A percentile compares a stretch with the other conserved stretches of the same genome.
Conservation (phyloP, 371 early-diverging fungal genomes). For the Lichtheimia corymbifera region DNA sequence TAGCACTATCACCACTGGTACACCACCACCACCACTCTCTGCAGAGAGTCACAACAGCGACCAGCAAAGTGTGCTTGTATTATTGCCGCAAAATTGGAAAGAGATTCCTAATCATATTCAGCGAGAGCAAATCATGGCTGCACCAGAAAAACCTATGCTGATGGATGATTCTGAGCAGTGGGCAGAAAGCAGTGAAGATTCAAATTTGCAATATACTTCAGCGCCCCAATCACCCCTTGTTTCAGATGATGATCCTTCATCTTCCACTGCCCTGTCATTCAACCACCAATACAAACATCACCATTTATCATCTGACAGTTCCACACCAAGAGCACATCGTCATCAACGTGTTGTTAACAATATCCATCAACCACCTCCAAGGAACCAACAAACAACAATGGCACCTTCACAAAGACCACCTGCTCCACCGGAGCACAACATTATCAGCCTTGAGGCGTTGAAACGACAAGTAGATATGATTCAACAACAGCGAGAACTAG, state of each 20-base stretch:
- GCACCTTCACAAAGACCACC: neutral
- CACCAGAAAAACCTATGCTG: neutral
- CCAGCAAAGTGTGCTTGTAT: neutral
- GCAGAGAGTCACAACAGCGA: constrained; percentile 1
- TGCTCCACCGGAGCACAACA: neutral
- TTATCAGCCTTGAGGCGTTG: constrained; percentile 12
- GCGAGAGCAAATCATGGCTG: constrained; percentile 9
- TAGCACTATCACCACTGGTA: neutral
- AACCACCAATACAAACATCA: neutral
- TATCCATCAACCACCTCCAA: neutral
- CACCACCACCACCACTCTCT: neutral
- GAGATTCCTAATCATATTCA: constrained; percentile 8
- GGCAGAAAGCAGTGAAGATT: constrained; percentile 15
- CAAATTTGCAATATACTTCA: constrained; percentile 15
- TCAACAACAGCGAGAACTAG: constrained; percentile 10
- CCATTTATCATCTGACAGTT: neutral
- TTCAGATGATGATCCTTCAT: constrained; percentile 7
- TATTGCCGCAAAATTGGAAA: constrained; percentile 12
- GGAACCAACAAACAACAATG: neutral
- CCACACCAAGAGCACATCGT: neutral
- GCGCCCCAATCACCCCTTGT: constrained; percentile 17
- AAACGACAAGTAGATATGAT: constrained; percentile 15
- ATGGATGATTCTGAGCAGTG: neutral
- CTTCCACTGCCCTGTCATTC: neutral
- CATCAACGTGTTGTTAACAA: neutral